Evolutionary conservation across 768 basidiomycete genomes (phyloP).

Genomic region (Phanerochaete sordida): DNA sequence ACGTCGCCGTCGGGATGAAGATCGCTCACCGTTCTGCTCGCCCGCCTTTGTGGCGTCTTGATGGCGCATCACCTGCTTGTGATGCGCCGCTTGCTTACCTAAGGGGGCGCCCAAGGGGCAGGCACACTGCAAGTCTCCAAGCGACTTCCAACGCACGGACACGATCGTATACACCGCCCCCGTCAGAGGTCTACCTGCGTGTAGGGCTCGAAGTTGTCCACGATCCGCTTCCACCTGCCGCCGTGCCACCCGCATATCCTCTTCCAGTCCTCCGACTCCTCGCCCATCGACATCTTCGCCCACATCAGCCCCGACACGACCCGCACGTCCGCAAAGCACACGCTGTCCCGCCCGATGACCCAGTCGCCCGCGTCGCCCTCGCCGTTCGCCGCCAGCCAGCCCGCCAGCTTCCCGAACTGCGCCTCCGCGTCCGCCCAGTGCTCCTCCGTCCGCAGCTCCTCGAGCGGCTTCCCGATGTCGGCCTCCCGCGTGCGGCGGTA

Average conservation of each 20-base stretch:
- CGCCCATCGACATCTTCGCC: constrained; percentile 27
- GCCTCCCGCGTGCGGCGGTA: constrained; percentile 33
- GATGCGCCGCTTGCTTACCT: background rate
- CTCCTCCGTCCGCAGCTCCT: constrained; percentile 31
- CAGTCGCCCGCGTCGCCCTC: constrained; percentile 19
- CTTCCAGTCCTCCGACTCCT: constrained; percentile 30
- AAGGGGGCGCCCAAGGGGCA: too few relatives aligned
- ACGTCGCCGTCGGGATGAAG: background rate
- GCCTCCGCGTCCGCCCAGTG: constrained; percentile 26
- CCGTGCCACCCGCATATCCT: constrained; percentile 33
- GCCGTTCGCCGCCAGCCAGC: constrained; percentile 27
- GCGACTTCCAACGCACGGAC: too few relatives aligned
- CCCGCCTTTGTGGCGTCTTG: background rate
- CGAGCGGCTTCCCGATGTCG: constrained; percentile 29
- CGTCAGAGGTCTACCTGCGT: constrained; percentile 13
- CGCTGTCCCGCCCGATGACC: constrained; percentile 29
- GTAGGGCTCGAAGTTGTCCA: constrained; percentile 31
- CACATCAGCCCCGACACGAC: constrained; percentile 34
- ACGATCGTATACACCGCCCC: too few relatives aligned
- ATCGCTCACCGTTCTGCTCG: background rate
- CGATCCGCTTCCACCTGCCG: constrained; percentile 35
- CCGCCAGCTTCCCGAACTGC: constrained; percentile 23
- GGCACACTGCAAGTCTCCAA: too few relatives aligned
- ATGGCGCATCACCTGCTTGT: background rate
- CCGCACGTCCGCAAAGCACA: constrained; percentile 34